Base-by-base conservation (phyloP, 495 filamentous ascomycete species). In the Talaromyces nanjingensis region DNA sequence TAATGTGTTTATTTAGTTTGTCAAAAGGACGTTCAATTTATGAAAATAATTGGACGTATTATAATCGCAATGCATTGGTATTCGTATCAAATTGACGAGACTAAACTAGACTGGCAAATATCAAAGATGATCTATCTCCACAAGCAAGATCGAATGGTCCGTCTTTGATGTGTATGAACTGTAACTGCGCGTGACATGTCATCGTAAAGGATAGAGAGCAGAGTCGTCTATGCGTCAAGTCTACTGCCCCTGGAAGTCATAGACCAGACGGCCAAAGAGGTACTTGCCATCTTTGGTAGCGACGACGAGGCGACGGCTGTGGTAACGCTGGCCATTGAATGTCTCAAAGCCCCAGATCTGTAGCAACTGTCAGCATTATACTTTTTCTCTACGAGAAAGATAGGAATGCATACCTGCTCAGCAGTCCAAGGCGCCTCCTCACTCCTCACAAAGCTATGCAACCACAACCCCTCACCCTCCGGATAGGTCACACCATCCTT, bases 261-360 rank as follows among this genome's bases (percentile, higher is more conserved):
- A 97, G 9, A 96, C 86, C 72, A 97, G 75, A 72, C 84, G 83
- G 42, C 87, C 83, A 70, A 81, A 75, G 63, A 87, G 81, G 64
- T 81, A 79, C 75, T 88, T 76, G 0, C 75, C 76, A 3, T 79
- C 84, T 81, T 92, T 93, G 29, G 71, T 78, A 34, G 67, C 64
- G 42, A 89, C 80, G 18, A 87, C 81, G 53, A 91, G 76, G 54
- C 87, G 87, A 64, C 90, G 73, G 55, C 82, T 83, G 71, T 97
- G 84, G 62, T 83, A 81, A 65, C 92, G 82, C 76, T 86, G 72
- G 1, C 86, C 82, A 18, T 83, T 66, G 60, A 88, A 68, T 16
- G 72, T 68, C 69, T 84, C 82, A 63, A 89, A 90, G 14, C 87
- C 87, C 86, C 87, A 89, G 59, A 88, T 73, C 79, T 84, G 53